A percentile compares a stretch with the other conserved stretches of the same genome.
phyloP scores from a whole-genome alignment of 768 basidiomycete genomes.

The Suillus decipiens region DNA sequence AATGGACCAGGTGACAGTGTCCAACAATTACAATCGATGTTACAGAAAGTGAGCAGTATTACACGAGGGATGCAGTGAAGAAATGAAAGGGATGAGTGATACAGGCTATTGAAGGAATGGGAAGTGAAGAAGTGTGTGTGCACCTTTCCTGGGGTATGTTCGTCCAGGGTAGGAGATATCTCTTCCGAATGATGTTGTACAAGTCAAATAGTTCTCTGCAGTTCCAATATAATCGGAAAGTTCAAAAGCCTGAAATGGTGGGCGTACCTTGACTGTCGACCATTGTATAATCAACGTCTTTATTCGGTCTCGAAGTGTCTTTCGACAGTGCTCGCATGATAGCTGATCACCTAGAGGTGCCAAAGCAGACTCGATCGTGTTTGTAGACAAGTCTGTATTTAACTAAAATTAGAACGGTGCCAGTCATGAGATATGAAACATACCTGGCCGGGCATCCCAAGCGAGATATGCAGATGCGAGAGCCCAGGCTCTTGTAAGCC shows the following conservation, averaged over 20 bases:
- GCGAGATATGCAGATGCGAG: constrained; percentile 80
- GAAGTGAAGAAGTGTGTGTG: background rate
- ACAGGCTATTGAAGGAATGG: background rate
- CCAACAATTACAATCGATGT: constrained; percentile 4
- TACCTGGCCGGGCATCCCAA: constrained; percentile 83
- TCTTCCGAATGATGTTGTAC: background rate
- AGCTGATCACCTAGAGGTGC: constrained; percentile 70
- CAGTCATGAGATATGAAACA: constrained; percentile 18
- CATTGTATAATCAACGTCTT: constrained; percentile 71
- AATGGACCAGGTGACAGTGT: background rate
- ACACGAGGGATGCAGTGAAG: constrained; percentile 4
- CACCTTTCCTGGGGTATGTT: constrained; percentile 1
- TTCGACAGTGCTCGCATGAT: constrained; percentile 67
- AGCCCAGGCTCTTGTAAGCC: constrained; percentile 78
- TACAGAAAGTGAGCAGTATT: constrained; percentile 5
- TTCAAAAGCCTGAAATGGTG: no score
- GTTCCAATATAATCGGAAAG: background rate
- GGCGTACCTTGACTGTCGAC: constrained; percentile 71
- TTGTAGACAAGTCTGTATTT: constrained; percentile 66
- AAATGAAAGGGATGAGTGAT: background rate
- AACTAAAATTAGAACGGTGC: constrained; percentile 6
- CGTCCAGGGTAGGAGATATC: background rate
- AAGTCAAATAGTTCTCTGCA: constrained; percentile 1
- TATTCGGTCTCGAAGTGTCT: constrained; percentile 63
- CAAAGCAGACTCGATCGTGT: constrained; percentile 71